Percentiles rank a stretch among this genome's conserved stretches.
Evolutionary conservation across 2,329 filamentous ascomycete species (phyloP).

Genomic region (Boeremia lycopersici): DNA sequence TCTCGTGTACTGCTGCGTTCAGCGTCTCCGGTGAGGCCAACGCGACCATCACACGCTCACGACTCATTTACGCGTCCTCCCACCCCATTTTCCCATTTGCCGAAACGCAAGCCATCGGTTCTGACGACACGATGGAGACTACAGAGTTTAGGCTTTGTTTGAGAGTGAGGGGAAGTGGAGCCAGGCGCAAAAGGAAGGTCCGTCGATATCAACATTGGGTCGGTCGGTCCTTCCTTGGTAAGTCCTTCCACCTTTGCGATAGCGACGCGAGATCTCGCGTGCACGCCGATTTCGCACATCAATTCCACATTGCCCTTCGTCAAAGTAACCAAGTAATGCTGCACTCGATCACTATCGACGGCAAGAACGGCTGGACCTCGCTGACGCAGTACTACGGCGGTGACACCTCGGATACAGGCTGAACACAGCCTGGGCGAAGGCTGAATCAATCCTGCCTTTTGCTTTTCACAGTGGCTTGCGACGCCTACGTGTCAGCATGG

Average conservation of each 20-base stretch:
- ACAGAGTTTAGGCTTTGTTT: conserved; percentile 14
- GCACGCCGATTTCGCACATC: neutral
- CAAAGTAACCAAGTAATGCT: neutral
- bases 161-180: conserved; percentile 15
- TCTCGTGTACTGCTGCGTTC: neutral
- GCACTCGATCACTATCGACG: neutral
- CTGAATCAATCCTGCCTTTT: neutral
- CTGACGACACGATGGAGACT: conserved; percentile 3
- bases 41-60: conserved; percentile 12
- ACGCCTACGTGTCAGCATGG: neutral
- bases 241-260: neutral
- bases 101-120: conserved; percentile 5
- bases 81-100: neutral
- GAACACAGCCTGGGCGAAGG: neutral
- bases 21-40: conserved; percentile 3
- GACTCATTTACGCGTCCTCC: conserved; percentile 3
- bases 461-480: neutral
- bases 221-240: neutral
- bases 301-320: neutral
- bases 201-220: conserved; percentile 1
- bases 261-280: conserved; percentile 5
- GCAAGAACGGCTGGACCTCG: neutral
- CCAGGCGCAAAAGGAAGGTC: conserved; percentile 2
- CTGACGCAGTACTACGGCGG: neutral
- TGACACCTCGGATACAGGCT: conserved; percentile 1